These are phyloP conservation scores for Strigomonas oncopelti DNA, from an alignment of 208 protist species.

Conservation along the genomic window DNA sequence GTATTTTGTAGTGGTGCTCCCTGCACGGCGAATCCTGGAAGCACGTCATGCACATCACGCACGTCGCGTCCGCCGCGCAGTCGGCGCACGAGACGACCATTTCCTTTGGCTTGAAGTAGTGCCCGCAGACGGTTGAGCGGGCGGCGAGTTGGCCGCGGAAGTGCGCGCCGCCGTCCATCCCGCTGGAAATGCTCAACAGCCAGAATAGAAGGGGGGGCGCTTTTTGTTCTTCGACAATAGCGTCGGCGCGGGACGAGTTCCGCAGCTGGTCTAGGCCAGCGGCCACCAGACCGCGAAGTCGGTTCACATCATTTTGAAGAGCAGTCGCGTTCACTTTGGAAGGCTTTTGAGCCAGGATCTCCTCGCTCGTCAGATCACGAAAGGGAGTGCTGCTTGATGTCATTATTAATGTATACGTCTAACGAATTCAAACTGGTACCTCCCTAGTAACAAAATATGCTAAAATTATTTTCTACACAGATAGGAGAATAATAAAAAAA, in stretches of 20 bases:
- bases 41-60: constrained; percentile 90
- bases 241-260: background rate
- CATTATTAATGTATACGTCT: background rate
- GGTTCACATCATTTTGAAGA: background rate
- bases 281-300: background rate
- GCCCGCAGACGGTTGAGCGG: constrained; percentile 49
- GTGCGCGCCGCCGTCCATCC: background rate
- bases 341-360: background rate
- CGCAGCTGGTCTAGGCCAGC: background rate
- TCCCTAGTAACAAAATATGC: too few relatives aligned
- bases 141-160: constrained; percentile 2
- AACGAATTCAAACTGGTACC: too few relatives aligned
- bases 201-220: background rate
- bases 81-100: constrained; percentile 84
- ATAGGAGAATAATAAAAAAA: background rate
- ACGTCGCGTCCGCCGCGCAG: constrained; percentile 81
- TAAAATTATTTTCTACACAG: too few relatives aligned
- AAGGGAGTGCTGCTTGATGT: background rate
- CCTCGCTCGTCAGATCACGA: background rate
- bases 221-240: background rate
- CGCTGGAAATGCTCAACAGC: background rate
- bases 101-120: constrained; percentile 41
- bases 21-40: constrained; percentile 79
- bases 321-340: background rate
- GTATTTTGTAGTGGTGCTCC: constrained; percentile 70